phyloP scores from a whole-genome alignment of 2,329 filamentous ascomycete genomes.

The Didymella exigua region DNA sequence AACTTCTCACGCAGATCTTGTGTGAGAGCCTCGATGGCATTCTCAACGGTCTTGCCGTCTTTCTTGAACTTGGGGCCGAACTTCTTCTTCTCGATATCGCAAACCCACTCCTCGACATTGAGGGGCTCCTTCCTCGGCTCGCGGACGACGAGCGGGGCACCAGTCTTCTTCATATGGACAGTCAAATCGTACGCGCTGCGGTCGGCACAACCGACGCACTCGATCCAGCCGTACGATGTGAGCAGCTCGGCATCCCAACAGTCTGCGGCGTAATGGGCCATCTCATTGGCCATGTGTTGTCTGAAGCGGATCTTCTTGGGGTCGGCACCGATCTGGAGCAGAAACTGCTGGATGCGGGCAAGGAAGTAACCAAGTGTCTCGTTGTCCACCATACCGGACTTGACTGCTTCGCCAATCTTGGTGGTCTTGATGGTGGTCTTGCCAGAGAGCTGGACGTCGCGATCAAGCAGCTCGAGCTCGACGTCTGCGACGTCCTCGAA shows the following conservation, averaged over 20 bases:
- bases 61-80: conserved; percentile 94
- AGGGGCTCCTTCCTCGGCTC: conserved; percentile 79
- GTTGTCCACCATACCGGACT: conserved; percentile 84
- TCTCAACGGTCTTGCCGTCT: conserved; percentile 83
- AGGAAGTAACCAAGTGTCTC: conserved; percentile 98
- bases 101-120: conserved; percentile 82
- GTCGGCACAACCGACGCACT: conserved; percentile 97
- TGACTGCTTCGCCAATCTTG: conserved; percentile 84
- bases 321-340: conserved; percentile 86
- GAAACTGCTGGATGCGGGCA: conserved; percentile 88
- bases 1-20: conserved; percentile 84
- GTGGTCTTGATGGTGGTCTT: conserved; percentile 77
- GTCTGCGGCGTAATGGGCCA: conserved; percentile 94
- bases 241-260: conserved; percentile 97
- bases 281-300: conserved; percentile 92
- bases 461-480: conserved; percentile 82
- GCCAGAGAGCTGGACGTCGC: conserved; percentile 82
- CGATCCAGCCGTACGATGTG: conserved; percentile 94
- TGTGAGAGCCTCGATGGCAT: conserved; percentile 73
- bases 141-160: conserved; percentile 81
- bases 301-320: conserved; percentile 89
- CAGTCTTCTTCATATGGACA: conserved; percentile 92
- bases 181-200: conserved; percentile 92
- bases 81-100: conserved; percentile 92
- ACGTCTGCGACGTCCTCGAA: conserved; percentile 85